phyloP scores from a whole-genome alignment of 495 filamentous ascomycete genomes.

The Tuber brumale region DNA sequence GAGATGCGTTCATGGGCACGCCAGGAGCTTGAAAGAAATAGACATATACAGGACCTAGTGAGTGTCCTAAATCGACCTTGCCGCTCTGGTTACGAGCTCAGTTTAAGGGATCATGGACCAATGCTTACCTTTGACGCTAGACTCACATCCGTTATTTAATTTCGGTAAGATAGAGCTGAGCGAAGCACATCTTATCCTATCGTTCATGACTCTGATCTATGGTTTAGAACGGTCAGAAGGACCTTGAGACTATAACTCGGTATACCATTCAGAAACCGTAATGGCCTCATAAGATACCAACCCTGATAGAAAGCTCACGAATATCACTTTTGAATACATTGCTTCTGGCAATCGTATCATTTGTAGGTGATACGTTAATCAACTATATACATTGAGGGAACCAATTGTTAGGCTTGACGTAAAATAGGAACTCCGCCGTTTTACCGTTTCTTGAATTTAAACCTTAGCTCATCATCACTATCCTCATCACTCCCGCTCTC shows the following conservation, averaged over 20 bases:
- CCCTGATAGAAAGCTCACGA: background rate
- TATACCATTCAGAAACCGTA: constrained; percentile 15
- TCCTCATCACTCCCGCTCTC: constrained; percentile 30
- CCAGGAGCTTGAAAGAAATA: constrained; percentile 22
- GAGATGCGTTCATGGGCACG: constrained; percentile 20
- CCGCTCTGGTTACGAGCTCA: background rate
- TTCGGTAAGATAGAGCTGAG: constrained; percentile 19
- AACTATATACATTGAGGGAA: background rate
- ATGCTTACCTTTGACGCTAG: constrained; percentile 15
- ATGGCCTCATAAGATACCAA: background rate
- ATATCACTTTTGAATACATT: background rate
- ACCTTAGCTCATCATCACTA: constrained; percentile 32
- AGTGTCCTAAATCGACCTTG: background rate
- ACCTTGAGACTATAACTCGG: constrained; percentile 21
- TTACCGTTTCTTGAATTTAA: constrained; percentile 33
- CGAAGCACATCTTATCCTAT: background rate
- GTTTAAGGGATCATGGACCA: background rate
- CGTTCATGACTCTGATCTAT: background rate
- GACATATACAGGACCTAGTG: constrained; percentile 20
- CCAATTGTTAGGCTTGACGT: background rate
- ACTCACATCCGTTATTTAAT: constrained; percentile 32
- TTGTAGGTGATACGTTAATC: background rate
- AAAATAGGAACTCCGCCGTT: background rate
- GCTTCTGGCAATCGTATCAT: background rate
- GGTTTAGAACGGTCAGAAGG: constrained; percentile 21